These are phyloP conservation scores for Pseudonectria foliicola DNA, from an alignment of 2,329 filamentous ascomycete genomes.

Conservation along the genomic window DNA sequence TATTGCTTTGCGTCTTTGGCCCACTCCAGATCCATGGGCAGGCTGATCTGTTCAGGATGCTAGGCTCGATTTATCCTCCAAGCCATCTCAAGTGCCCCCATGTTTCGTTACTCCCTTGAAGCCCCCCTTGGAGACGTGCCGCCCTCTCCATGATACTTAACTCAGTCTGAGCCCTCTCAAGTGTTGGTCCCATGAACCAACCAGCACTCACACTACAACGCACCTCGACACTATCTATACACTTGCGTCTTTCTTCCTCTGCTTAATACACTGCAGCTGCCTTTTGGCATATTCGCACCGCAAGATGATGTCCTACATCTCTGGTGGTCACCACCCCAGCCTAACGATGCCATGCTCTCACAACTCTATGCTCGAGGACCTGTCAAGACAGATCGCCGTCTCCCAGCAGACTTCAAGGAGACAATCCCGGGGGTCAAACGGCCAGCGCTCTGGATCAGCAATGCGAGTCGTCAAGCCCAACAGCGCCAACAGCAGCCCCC, in stretches of 20 bases:
- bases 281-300: not conserved
- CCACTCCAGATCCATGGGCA: constrained; percentile 32
- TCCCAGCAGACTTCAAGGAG: constrained; percentile 38
- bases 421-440: constrained; percentile 42
- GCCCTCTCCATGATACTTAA: constrained; percentile 25
- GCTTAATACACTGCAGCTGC: not conserved
- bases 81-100: constrained; percentile 26
- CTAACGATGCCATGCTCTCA: constrained; percentile 21
- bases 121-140: constrained; percentile 15
- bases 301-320: constrained; percentile 28
- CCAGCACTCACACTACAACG: constrained; percentile 2
- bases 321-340: constrained; percentile 18
- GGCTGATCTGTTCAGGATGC: constrained; percentile 28
- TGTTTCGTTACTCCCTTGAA: constrained; percentile 27
- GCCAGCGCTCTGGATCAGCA: constrained; percentile 40
- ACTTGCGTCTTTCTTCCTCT: not conserved
- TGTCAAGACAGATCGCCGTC: constrained; percentile 43
- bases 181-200: constrained; percentile 1
- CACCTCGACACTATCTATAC: not conserved
- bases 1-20: constrained; percentile 23
- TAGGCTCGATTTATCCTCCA: constrained; percentile 31
- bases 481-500: constrained; percentile 63
- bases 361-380: constrained; percentile 43
- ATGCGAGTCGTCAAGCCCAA: constrained; percentile 59
- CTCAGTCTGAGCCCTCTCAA: constrained; percentile 18